Base-by-base conservation (phyloP, 352 stramenopile species). In the Phytophthora pinifolia region DNA sequence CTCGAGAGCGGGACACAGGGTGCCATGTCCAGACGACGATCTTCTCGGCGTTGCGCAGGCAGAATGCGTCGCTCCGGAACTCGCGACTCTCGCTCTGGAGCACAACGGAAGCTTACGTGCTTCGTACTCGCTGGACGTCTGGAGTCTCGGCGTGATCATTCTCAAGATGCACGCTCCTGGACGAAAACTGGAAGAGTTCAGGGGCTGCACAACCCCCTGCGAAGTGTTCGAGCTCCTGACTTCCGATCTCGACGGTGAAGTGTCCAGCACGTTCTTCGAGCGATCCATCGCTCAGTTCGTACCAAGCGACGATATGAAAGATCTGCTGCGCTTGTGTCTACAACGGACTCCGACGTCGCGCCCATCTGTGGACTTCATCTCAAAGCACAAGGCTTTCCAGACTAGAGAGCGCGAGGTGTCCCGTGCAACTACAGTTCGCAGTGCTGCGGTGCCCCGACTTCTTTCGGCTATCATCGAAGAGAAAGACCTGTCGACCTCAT, bases 61-160 rank as follows among this genome's bases (percentile, higher is more conserved):
- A 0, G 74, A 89, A 46, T 82, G 52, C 14, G 18, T 79, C 0
- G 65, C 76, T 6, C 76, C 79, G 4, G 79, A 89, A 45, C 70
- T 85, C 41, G 72, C 76, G 27, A 44, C 47, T 5, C 47, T 71
- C 25, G 38, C 69, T 20, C 46, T 88, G n/a, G 61, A 65, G 14
- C 31, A 66, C 1, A 61, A 54, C 27, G 12, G 8, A 13, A 59
- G 34, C 13, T 50, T 20, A 37, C 60, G 69, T 29, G 63, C 76
- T 17, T 67, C 71, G 1, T 34, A 63, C 1, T 58, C 75, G 8
- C 67, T 81, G 29, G 79, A 90, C 54, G 58, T 83, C 12, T 90
- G 79, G 79, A 75, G 73, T 43, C 55, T 88, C 15, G 77, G 79
- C 0, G 65, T 86, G 13, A 62, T 83, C 10, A 72, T 86, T 2